Base-by-base conservation (phyloP, 2,329 filamentous ascomycete species). In the Capronia coronata region DNA sequence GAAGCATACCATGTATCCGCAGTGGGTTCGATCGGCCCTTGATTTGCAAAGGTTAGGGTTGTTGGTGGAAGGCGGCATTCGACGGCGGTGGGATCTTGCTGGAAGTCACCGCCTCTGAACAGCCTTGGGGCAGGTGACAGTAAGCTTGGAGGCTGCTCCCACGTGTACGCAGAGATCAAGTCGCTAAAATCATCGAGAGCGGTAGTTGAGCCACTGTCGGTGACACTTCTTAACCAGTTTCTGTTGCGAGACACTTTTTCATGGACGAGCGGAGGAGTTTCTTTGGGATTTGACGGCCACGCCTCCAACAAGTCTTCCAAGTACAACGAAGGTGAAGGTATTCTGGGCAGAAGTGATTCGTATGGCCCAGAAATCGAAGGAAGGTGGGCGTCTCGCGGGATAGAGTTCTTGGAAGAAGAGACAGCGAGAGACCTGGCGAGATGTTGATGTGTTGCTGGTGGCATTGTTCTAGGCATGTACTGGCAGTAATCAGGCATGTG, bases 311-410 rank as follows among this genome's bases (percentile, higher is more conserved):
- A 51, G 38, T 56, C 54, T 23, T 54, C 48, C 5, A 43, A 13
- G 14, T 37, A 43, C 23, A 54, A 30, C 23, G 48, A 49, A 5
- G 54, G 42, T 9, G 51, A 57, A 21, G 54, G 54, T 23, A 57
- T 49, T 14, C 14, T 43, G 39, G 35, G 51, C 11, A 48, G 47
- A n/a, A 49, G 40, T 6, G 47, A 43, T 34, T 46, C 38, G 27
- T 43, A 46, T 29, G 49, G 38, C 16, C 8, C 23, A 19, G 41
- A 13, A 23, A 22, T 41, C 11, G 48, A 27, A 9, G 43, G 34
- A 43, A 30, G 43, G 29, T 47, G 37, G 25, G 43, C 13, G 22
- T 45, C 21, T 34, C 27, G 14, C 10, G 44, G 38, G 42, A 22
- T 14, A 14, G 30, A 49, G 23, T 16, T 21, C 16, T 41, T 22